Base-by-base conservation (phyloP, 2,329 filamentous ascomycete genomes). In the Orbilia javanica region DNA sequence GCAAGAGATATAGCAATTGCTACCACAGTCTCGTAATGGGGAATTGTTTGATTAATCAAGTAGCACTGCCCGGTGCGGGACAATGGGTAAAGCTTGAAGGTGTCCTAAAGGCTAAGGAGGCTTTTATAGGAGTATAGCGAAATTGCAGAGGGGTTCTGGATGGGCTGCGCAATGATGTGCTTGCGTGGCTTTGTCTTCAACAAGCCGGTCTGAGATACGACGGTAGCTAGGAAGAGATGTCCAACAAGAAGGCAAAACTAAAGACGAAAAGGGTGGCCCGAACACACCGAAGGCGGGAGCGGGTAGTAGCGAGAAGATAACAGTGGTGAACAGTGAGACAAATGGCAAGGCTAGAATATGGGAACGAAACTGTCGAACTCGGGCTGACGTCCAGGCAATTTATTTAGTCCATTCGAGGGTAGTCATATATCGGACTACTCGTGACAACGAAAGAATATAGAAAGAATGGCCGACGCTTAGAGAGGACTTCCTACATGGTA, bases 311-410 rank as follows among this genome's bases (percentile, higher is more conserved):
- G 74, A 77, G 65, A 25, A 7, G 27, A 63, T 31, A 65, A 71
- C 31, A 62, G 70, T 25, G 52, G 72, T 44, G 67, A 67, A 60
- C 46, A 60, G 57, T 78, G 68, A 78, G 74, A 78, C 74, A 78
- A 74, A 72, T 78, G 62, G 74, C 50, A 78, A 72, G 67, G 60
- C 66, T 67, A 65, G 62, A 63, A 63, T 74, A 62, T 74, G 70
- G 22, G 63, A 72, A 66, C 31, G 74, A 71, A 68, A 31, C 50
- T 55, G 74, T 64, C 57, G 67, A 57, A 75, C 46, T 68, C 36
- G 46, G 52, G 74, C 74, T 72, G 74, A 72, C 46, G 62, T 27
- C 66, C 65, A 67, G 73, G 73, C 73, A 77, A 78, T 78, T 67
- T 78, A 78, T 78, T 55, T 60, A 76, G 55, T 76, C 22, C 46